Conservation (phyloP, 305 asterid genomes). For the Fraxinus sp. region DNA sequence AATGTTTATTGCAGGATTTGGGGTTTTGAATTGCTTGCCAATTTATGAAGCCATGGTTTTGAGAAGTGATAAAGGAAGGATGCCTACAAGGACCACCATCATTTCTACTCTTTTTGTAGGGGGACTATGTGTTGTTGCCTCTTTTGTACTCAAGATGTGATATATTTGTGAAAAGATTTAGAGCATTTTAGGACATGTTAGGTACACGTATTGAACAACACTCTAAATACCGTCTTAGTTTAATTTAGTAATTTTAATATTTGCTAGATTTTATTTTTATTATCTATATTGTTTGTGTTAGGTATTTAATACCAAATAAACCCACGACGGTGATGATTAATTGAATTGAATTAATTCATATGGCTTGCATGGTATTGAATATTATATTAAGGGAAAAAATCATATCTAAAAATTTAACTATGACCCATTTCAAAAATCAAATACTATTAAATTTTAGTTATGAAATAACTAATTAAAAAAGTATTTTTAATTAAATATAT, state of each 20-base stretch:
- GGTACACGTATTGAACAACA: neutral
- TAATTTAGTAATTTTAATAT: no score
- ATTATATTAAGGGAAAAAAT: no score
- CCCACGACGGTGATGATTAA: no score
- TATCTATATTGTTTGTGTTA: neutral
- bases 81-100: conserved; percentile 51
- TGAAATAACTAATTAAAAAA: no score
- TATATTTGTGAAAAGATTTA: neutral
- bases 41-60: conserved; percentile 57
- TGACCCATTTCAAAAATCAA: no score
- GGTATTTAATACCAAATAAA: no score
- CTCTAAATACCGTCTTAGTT: neutral
- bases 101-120: conserved; percentile 38
- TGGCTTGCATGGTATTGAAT: no score
- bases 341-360: no score
- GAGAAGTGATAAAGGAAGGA: conserved; percentile 65
- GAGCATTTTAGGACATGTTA: neutral
- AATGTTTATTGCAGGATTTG: conserved; percentile 53
- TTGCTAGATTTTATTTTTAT: neutral
- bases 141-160: conserved; percentile 13
- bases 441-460: no score
- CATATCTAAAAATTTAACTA: no score
- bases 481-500: no score
- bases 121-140: conserved; percentile 28
- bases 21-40: conserved; percentile 58